phyloP scores from a whole-genome alignment of 345 rosid genomes.

The Eucalyptus shirleyi region DNA sequence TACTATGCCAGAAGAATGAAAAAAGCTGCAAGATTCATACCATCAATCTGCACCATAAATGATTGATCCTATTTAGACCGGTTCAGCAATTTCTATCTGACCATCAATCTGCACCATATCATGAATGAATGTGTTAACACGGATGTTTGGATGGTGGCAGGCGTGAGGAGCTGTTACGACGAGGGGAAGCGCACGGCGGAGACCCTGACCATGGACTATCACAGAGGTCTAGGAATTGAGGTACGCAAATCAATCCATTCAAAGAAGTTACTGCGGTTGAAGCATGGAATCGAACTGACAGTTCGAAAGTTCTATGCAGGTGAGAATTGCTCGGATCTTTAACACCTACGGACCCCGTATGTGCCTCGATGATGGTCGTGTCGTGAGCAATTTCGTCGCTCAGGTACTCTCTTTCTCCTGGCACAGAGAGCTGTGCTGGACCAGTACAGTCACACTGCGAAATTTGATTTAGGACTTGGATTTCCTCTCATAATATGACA shows the following conservation, averaged over 20 bases:
- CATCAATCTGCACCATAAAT: neutral
- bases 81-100: neutral
- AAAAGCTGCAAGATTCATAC: neutral
- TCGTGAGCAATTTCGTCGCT: slow-evolving; percentile 83
- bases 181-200: slow-evolving; percentile 89
- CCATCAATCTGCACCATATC: neutral
- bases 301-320: slow-evolving; percentile 12
- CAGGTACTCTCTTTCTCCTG: slow-evolving; percentile 17
- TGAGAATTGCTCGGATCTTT: slow-evolving; percentile 73
- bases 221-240: slow-evolving; percentile 65
- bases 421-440: neutral
- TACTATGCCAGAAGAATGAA: neutral
- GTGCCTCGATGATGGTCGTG: slow-evolving; percentile 90
- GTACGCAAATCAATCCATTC: neutral
- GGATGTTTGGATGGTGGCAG: neutral
- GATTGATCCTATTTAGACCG: neutral
- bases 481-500: neutral
- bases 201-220: slow-evolving; percentile 79
- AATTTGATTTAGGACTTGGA: neutral
- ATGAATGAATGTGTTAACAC: neutral
- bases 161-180: slow-evolving; percentile 79
- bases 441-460: neutral
- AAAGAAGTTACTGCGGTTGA: neutral
- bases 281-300: neutral
- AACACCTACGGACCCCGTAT: slow-evolving; percentile 85